Evolutionary conservation across 2,329 filamentous ascomycete genomes (phyloP), one percentile per base, ranked within the genome.

Genomic region (Lasiodiplodia sp.): DNA sequence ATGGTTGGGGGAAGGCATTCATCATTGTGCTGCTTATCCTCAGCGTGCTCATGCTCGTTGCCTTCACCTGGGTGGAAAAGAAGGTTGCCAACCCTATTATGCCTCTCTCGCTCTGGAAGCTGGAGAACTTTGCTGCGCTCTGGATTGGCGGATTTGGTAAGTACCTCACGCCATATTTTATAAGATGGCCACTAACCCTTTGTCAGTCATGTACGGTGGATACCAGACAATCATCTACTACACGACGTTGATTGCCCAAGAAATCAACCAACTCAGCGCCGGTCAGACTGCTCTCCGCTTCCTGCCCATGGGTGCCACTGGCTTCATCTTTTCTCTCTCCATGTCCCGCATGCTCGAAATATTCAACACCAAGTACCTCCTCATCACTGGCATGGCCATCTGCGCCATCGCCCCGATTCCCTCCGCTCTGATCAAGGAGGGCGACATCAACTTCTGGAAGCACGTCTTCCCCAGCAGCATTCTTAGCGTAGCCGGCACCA

Each of bases 1-100:
- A 83, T 69, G 82, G 82, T 18, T 83, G 82, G 82, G 78, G 76
- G 57, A 79, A 79, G 56, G 78, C 82, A 1, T 83, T 83, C 62
- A 82, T 83, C 67, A 83, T 83, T 34, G 79, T 77, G 11, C 72
- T 83, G 2, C 71, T 83, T 8, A 70, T 83, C 3, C 37, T 81
- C 0, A 78, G 79, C 4, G 72, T 83, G 23, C 76, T 72, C 1
- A 71, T 83, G 64, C 76, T 83, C 2, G 76, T 75, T 4, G 72
- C 75, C 6, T 84, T 83, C 55, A 75, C 76, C 1, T 75, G 77
- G 38, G 75, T 81, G 10, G 81, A 84, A 72, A 83, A 82, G 70
- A 82, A 81, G 65, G 78, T 82, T 23, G 69, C 75, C 16, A 82
- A 83, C 62, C 82, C 82, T 1, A 80, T 84, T 66, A 84, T 84